Conservation (phyloP, 352 stramenopile species). For the Phytophthora syringae region DNA sequence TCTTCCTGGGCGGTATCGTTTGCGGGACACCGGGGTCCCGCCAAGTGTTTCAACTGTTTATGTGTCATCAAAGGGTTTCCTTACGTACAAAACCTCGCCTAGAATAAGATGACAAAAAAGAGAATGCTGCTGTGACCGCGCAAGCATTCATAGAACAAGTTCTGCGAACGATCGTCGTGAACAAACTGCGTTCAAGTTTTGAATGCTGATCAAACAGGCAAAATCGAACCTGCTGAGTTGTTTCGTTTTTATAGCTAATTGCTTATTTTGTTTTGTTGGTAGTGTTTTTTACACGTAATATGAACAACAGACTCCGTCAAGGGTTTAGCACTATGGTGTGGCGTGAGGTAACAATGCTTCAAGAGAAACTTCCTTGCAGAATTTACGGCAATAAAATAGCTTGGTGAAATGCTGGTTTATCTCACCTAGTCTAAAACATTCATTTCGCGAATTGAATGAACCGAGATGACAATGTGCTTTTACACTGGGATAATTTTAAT, state of each 20-base stretch:
- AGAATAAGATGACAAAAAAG: not conserved
- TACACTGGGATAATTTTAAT: not conserved
- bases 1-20: too few species aligned
- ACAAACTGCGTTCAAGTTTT: slow-evolving; percentile 14
- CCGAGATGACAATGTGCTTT: not conserved
- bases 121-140: not conserved
- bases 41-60: too few species aligned
- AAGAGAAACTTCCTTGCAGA: not conserved
- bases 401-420: not conserved
- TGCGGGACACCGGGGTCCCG: too few species aligned
- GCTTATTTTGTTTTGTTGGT: not conserved
- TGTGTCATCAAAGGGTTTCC: not conserved
- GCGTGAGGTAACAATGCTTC: not conserved
- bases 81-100: not conserved
- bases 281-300: slow-evolving; percentile 22
- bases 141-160: not conserved
- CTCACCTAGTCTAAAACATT: not conserved
- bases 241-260: not conserved
- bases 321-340: not conserved
- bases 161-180: not conserved
- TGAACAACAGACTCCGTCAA: not conserved
- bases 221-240: not conserved
- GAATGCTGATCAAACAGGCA: slow-evolving; percentile 13
- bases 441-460: not conserved
- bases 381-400: not conserved